Evolutionary conservation across 768 basidiomycete species (phyloP).

Genomic region (Hygrophoropsis aurantiaca): DNA sequence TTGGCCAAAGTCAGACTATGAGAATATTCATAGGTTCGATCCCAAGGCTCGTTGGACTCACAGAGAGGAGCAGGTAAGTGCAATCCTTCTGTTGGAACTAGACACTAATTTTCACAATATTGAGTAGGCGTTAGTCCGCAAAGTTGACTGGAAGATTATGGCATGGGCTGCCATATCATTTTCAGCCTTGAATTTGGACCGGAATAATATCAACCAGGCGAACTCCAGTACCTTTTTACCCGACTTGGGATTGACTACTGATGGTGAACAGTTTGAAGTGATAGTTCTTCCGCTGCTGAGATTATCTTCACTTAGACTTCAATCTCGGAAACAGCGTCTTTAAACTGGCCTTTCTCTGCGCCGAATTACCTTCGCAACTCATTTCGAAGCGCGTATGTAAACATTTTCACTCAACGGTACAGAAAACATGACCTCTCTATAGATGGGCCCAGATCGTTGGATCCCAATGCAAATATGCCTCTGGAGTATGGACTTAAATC

Average conservation of each 20-base stretch:
- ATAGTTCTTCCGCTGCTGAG: not conserved
- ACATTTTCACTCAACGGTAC: not conserved
- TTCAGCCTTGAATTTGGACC: slow-evolving; percentile 54
- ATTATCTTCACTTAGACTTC: slow-evolving; percentile 37
- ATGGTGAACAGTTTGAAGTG: slow-evolving; percentile 29
- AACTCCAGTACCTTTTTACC: slow-evolving; percentile 59
- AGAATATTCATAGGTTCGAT: slow-evolving; percentile 59
- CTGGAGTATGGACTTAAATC: slow-evolving; percentile 37
- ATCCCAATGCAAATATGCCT: slow-evolving; percentile 58
- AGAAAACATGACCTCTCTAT: not conserved
- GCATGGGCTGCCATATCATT: slow-evolving; percentile 56
- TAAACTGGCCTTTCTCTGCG: slow-evolving; percentile 48
- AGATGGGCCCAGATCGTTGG: slow-evolving; percentile 65
- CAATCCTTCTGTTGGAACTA: not conserved
- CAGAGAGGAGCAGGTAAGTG: slow-evolving; percentile 47
- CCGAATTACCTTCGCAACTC: slow-evolving; percentile 63
- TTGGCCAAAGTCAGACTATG: slow-evolving; percentile 52
- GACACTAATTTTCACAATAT: not conserved
- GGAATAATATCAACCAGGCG: slow-evolving; percentile 55
- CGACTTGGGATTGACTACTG: slow-evolving; percentile 52
- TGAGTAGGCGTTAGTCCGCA: slow-evolving; percentile 45
- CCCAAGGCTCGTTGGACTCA: slow-evolving; percentile 59
- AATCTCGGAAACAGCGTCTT: slow-evolving; percentile 58
- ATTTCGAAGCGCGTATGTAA: slow-evolving; percentile 53
- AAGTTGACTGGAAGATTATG: slow-evolving; percentile 65